These are phyloP conservation scores for Chlorella sp. DNA, from an alignment of 139 green algal species.

Conservation along the genomic window DNA sequence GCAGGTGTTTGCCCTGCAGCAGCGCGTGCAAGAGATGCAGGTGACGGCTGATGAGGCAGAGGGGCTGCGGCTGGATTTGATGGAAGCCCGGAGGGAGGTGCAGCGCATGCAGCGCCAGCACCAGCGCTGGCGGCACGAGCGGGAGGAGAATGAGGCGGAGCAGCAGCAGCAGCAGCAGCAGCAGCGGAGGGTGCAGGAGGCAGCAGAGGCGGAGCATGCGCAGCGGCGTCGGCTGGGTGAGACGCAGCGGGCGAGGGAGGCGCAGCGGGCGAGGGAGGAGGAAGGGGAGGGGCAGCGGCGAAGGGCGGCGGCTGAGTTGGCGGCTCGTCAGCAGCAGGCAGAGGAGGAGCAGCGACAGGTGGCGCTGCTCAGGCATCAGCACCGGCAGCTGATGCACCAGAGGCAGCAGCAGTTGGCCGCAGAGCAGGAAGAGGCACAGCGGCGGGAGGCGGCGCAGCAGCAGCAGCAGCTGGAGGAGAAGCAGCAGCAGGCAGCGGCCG, in stretches of 20 bases:
- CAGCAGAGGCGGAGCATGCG: neutral
- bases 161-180: neutral
- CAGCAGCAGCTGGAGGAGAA: neutral
- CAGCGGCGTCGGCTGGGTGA: neutral
- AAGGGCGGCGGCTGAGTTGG: neutral
- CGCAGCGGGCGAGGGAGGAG: neutral
- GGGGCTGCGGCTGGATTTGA: neutral
- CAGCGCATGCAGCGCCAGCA: neutral
- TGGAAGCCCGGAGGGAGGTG: conserved; percentile 11
- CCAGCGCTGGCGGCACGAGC: neutral
- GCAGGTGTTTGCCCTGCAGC: conserved; percentile 28
- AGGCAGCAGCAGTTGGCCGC: neutral
- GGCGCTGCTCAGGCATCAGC: neutral
- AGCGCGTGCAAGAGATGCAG: conserved; percentile 12
- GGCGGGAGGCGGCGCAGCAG: neutral
- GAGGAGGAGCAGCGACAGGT: neutral
- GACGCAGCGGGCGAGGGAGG: neutral
- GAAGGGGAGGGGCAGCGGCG: neutral
- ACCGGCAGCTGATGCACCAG: neutral
- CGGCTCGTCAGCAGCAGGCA: neutral
- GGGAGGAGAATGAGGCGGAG: neutral
- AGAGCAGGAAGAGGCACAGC: neutral
- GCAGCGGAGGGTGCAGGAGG: neutral
- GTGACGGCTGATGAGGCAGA: conserved; percentile 7
- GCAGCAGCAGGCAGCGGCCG: neutral